phyloP scores from a whole-genome alignment of 1,284 basidiomycete genomes.

The Rhizoctonia solani region DNA sequence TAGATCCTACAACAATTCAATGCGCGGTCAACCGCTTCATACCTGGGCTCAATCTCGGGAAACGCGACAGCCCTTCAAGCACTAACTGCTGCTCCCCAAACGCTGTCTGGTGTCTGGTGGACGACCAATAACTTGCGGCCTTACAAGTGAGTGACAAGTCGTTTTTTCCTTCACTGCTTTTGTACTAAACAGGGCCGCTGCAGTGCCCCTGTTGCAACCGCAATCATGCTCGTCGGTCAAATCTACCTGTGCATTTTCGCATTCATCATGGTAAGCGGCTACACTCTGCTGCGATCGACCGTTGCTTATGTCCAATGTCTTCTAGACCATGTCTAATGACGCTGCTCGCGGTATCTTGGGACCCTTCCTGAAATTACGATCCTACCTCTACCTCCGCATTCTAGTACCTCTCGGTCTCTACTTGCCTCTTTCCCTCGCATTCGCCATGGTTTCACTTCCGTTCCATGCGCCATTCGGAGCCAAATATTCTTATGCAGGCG shows the following conservation, averaged over 20 bases:
- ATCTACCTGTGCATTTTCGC: conserved; percentile 52
- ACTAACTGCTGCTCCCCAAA: conserved; percentile 49
- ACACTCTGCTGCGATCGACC: neutral
- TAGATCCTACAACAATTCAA: conserved; percentile 27
- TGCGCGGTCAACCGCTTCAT: conserved; percentile 28
- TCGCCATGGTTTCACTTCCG: conserved; percentile 41
- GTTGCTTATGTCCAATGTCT: conserved; percentile 42
- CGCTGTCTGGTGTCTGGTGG: conserved; percentile 46
- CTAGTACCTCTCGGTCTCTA: conserved; percentile 43
- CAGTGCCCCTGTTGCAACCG: conserved; percentile 50
- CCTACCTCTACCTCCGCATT: conserved; percentile 47
- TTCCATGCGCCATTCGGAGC: conserved; percentile 45
- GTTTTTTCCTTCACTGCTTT: too few relatives aligned
- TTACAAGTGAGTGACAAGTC: conserved; percentile 42
- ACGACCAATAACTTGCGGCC: conserved; percentile 50
- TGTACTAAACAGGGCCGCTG: too few relatives aligned
- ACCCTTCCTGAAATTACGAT: conserved; percentile 47
- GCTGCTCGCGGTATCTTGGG: conserved; percentile 48
- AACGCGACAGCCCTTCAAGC: conserved; percentile 46
- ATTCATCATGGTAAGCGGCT: conserved; percentile 37
- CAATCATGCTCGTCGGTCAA: conserved; percentile 53
- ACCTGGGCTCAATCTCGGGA: conserved; percentile 29
- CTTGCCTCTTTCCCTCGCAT: conserved; percentile 37
- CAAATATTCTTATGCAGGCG: conserved; percentile 48
- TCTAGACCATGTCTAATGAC: conserved; percentile 48